Evolutionary conservation across 306 rosid genomes (phyloP).

Genomic region (Trichosanthes cucumerina): DNA sequence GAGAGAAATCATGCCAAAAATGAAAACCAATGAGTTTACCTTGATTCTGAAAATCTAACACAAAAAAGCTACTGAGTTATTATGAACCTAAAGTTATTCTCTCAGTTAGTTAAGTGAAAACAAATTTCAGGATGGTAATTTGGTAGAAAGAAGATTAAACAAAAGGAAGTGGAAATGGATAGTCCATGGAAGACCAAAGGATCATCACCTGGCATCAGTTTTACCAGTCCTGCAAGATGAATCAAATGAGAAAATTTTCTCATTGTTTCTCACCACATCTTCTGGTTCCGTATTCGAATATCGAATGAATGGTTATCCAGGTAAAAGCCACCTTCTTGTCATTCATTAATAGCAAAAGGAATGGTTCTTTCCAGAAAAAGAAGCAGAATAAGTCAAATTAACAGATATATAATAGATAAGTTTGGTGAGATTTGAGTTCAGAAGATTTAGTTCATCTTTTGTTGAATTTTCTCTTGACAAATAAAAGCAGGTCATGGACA

Average conservation of each 20-base stretch:
- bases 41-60: not conserved
- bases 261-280: constrained; percentile 63
- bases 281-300: constrained; percentile 64
- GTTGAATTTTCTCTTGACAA: not conserved
- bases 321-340: constrained; percentile 24
- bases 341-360: not conserved
- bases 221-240: constrained; percentile 49
- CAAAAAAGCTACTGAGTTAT: not conserved
- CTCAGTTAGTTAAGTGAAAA: not conserved
- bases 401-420: not conserved
- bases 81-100: not conserved
- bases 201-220: constrained; percentile 58
- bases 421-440: not conserved
- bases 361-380: not conserved
- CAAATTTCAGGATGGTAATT: constrained; percentile 49
- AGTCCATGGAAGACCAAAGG: constrained; percentile 63
- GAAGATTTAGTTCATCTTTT: not conserved
- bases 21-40: not conserved
- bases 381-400: not conserved
- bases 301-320: constrained; percentile 41
- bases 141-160: constrained; percentile 70
- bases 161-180: constrained; percentile 97
- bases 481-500: constrained; percentile 38
- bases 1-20: not conserved
- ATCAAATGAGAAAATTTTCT: constrained; percentile 35